These are phyloP conservation scores for Trichoderma lentiforme DNA, from an alignment of 2,329 filamentous ascomycete species.

Conservation along the genomic window DNA sequence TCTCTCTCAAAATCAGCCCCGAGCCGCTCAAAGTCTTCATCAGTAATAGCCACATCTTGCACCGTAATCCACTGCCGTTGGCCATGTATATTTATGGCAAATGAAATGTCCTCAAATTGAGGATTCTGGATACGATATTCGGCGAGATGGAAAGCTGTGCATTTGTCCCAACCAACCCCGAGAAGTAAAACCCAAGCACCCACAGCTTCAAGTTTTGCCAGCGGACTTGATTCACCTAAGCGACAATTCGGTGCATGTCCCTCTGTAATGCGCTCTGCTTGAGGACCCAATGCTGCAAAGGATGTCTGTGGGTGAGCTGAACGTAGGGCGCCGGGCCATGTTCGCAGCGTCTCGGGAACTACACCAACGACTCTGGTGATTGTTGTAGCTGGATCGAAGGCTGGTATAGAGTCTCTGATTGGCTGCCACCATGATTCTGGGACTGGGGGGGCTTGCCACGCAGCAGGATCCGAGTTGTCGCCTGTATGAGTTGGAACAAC, in stretches of 20 bases:
- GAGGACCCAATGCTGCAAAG: constrained; percentile 18
- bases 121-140: background rate
- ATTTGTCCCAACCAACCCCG: background rate
- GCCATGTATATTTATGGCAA: background rate
- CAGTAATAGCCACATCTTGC: background rate
- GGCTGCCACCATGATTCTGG: constrained; percentile 20
- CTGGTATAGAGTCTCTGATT: constrained; percentile 20
- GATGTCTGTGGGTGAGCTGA: constrained; percentile 24
- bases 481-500: constrained; percentile 21
- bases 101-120: background rate
- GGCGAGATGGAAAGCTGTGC: background rate
- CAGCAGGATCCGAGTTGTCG: constrained; percentile 20
- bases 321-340: constrained; percentile 20
- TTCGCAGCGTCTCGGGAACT: constrained; percentile 19
- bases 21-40: background rate
- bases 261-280: background rate
- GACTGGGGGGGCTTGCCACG: constrained; percentile 21
- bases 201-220: background rate
- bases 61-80: background rate
- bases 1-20: background rate
- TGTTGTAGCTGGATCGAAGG: constrained; percentile 14
- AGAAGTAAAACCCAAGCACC: background rate
- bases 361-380: constrained; percentile 18
- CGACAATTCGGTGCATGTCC: background rate
- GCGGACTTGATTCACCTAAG: background rate